phyloP scores from a whole-genome alignment of 2,329 filamentous ascomycete genomes.

The Botrytis galanthina region DNA sequence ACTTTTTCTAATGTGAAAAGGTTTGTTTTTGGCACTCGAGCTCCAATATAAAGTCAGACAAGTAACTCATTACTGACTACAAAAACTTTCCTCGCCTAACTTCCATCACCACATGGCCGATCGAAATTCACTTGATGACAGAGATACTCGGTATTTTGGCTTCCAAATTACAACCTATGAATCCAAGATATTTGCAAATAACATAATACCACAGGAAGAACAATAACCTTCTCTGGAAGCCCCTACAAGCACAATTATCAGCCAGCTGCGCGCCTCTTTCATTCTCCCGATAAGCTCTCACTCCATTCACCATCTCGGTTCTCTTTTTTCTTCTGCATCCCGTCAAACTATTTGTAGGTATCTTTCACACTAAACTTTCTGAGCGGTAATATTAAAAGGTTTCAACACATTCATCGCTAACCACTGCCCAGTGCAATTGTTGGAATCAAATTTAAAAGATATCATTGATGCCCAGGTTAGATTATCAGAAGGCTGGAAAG shows the following conservation, averaged over 20 bases:
- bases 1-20: neutral
- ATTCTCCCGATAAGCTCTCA: constrained; percentile 25
- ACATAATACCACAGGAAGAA: neutral
- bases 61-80: neutral
- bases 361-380: neutral
- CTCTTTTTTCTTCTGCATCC: neutral
- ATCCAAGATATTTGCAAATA: neutral
- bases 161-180: neutral
- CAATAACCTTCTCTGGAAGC: accelerated
- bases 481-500: neutral
- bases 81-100: accelerated
- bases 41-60: accelerated
- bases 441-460: neutral
- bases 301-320: neutral
- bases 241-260: neutral
- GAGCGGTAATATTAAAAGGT: neutral
- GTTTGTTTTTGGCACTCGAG: neutral
- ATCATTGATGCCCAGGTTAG: neutral
- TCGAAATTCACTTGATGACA: neutral
- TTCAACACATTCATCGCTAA: neutral
- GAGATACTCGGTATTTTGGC: neutral
- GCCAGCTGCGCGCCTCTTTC: neutral
- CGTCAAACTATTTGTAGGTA: neutral
- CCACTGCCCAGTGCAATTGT: neutral
- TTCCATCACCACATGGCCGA: neutral